phyloP scores from a whole-genome alignment of 495 filamentous ascomycete species.

The Aspergillus egyptiacus region DNA sequence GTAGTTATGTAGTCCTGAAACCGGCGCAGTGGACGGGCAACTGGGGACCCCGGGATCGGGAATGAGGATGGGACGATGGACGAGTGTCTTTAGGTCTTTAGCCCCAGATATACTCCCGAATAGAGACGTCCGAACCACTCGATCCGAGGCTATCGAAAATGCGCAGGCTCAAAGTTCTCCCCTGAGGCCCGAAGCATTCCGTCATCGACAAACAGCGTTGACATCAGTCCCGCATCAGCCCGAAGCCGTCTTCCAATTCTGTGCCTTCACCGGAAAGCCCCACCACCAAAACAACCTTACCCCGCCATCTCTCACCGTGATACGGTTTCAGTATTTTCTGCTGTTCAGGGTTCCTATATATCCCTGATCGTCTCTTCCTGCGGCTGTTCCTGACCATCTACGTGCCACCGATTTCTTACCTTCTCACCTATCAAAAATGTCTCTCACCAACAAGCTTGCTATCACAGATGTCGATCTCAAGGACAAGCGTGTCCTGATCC shows the following conservation, averaged over 20 bases:
- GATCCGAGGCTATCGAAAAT: slow-evolving; percentile 37
- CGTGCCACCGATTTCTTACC: slow-evolving; percentile 4
- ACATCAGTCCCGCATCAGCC: slow-evolving; percentile 49
- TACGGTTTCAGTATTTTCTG: slow-evolving; percentile 17
- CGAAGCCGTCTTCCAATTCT: slow-evolving; percentile 23
- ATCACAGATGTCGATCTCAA: slow-evolving; percentile 95
- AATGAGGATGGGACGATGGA: slow-evolving; percentile 4
- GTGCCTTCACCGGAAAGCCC: slow-evolving; percentile 31
- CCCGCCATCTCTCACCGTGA: slow-evolving; percentile 27
- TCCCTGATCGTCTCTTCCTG: slow-evolving; percentile 1
- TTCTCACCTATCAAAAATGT: slow-evolving; percentile 57
- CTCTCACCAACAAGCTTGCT: slow-evolving; percentile 95
- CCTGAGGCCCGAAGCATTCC: slow-evolving; percentile 30
- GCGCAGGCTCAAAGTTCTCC: slow-evolving; percentile 12
- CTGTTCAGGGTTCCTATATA: not conserved
- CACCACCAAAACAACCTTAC: slow-evolving; percentile 26
- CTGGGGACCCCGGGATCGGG: not conserved
- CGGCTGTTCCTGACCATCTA: not conserved
- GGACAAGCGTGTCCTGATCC: slow-evolving; percentile 95
- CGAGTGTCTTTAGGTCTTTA: too few relatives aligned
- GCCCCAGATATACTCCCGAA: too few relatives aligned
- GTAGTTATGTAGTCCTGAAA: too few relatives aligned
- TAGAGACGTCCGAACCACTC: not conserved
- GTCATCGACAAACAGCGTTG: slow-evolving; percentile 30
- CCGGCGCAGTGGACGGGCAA: not conserved